phyloP scores from a whole-genome alignment of 768 basidiomycete species.

The Gelatoporia subvermispora region DNA sequence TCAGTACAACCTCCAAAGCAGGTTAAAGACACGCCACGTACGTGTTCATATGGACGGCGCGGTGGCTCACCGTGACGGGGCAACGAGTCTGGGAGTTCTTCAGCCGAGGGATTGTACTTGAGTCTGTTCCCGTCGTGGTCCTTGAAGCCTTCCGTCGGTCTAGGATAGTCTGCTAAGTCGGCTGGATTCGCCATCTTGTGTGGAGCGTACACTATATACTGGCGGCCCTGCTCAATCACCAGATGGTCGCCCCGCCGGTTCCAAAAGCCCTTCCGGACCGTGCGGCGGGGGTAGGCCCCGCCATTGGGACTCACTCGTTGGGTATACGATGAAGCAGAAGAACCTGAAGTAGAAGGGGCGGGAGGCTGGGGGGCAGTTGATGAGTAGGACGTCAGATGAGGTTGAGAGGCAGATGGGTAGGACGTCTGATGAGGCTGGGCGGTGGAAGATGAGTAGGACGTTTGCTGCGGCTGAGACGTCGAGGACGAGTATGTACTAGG shows the following conservation, averaged over 20 bases:
- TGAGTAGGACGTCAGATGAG: background rate
- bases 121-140: constrained; percentile 46
- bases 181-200: constrained; percentile 46
- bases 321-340: constrained; percentile 16
- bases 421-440: background rate
- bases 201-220: constrained; percentile 66
- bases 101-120: constrained; percentile 37
- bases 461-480: background rate
- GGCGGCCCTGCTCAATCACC: constrained; percentile 11
- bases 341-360: background rate
- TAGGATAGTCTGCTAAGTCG: constrained; percentile 59
- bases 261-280: constrained; percentile 60
- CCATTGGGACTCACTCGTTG: constrained; percentile 9
- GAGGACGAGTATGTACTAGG: background rate
- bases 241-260: constrained; percentile 74
- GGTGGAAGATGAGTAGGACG: background rate
- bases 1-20: background rate
- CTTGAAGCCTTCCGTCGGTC: constrained; percentile 47
- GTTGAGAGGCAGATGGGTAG: background rate
- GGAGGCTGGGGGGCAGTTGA: background rate
- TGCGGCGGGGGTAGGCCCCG: constrained; percentile 18
- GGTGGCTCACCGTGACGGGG: constrained; percentile 54
- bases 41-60: constrained; percentile 49
- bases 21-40: constrained; percentile 23
- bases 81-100: constrained; percentile 58